Evolutionary conservation across 371 early-diverging fungal genomes (phyloP).

Genomic region (Coemansia sp.): DNA sequence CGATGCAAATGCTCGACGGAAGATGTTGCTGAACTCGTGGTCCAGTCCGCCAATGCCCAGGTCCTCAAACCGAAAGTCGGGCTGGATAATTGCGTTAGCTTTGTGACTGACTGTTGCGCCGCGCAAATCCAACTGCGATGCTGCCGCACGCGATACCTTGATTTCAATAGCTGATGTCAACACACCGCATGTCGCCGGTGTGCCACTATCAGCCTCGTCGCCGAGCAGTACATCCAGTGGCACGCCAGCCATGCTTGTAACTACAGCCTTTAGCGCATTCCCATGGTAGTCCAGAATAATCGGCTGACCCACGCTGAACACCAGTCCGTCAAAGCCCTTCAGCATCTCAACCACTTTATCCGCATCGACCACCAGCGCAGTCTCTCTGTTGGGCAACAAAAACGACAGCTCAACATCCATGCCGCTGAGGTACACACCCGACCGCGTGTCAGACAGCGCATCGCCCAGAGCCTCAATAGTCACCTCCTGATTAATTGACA

Average conservation of each 20-base stretch:
- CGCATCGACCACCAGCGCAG: constrained; percentile 31
- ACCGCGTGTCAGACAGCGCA: constrained; percentile 58
- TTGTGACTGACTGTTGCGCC: constrained; percentile 56
- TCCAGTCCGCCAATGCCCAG: constrained; percentile 99
- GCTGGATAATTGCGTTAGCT: constrained; percentile 76
- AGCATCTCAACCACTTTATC: constrained; percentile 72
- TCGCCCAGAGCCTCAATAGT: constrained; percentile 62
- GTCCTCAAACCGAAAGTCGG: constrained; percentile 97
- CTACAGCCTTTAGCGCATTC: constrained; percentile 57
- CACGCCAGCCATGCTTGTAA: constrained; percentile 51
- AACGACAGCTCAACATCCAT: constrained; percentile 70
- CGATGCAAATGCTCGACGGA: constrained; percentile 99
- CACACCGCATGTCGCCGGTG: constrained; percentile 60
- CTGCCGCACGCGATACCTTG: constrained; percentile 65
- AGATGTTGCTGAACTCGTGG: constrained; percentile 95
- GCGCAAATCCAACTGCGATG: constrained; percentile 73
- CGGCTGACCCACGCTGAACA: constrained; percentile 69
- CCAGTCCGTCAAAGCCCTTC: constrained; percentile 69
- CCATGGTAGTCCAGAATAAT: constrained; percentile 83
- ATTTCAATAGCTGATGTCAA: constrained; percentile 70
- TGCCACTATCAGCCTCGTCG: constrained; percentile 8
- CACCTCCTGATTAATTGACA: constrained; percentile 80
- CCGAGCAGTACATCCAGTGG: constrained; percentile 33
- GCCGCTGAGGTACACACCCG: constrained; percentile 66
- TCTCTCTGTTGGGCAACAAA: constrained; percentile 30